Conservation (phyloP, 331 rosid genomes). For the Pyracantha coccinea region DNA sequence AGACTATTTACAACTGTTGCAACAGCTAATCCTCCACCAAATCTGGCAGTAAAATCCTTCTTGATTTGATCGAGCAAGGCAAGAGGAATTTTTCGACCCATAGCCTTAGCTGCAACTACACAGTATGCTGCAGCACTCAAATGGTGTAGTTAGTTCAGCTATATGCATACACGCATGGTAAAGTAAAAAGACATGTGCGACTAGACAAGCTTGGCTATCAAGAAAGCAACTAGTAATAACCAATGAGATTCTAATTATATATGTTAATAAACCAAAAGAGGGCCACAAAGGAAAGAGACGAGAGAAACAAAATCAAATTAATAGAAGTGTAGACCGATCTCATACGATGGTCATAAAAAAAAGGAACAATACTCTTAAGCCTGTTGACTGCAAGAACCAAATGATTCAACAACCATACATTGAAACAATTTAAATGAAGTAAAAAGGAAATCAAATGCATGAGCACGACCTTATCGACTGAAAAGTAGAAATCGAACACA, state of each 20-base stretch:
- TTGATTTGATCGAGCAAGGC: conserved; percentile 86
- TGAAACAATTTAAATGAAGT: not conserved
- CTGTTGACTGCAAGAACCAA: not conserved
- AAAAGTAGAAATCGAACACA: too few species aligned
- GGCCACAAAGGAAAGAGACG: too few species aligned
- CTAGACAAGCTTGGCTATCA: too few species aligned
- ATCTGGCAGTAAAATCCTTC: conserved; percentile 73
- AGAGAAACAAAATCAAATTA: too few species aligned
- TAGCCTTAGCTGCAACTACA: conserved; percentile 79
- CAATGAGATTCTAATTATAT: not conserved
- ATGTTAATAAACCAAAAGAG: too few species aligned
- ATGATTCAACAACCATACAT: not conserved
- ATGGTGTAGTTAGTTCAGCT: conserved; percentile 23
- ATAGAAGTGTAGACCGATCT: too few species aligned
- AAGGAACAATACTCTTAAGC: not conserved
- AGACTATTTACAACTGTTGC: conserved; percentile 65
- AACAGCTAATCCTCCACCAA: conserved; percentile 79
- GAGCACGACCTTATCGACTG: not conserved
- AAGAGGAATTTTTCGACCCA: conserved; percentile 74
- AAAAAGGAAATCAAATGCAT: not conserved
- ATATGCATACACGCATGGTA: not conserved
- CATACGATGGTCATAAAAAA: too few species aligned
- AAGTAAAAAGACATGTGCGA: not conserved
- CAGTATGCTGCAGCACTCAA: conserved; percentile 61
- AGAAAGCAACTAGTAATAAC: not conserved